Evolutionary conservation across 768 basidiomycete species (phyloP).

Genomic region (Mycena pura): DNA sequence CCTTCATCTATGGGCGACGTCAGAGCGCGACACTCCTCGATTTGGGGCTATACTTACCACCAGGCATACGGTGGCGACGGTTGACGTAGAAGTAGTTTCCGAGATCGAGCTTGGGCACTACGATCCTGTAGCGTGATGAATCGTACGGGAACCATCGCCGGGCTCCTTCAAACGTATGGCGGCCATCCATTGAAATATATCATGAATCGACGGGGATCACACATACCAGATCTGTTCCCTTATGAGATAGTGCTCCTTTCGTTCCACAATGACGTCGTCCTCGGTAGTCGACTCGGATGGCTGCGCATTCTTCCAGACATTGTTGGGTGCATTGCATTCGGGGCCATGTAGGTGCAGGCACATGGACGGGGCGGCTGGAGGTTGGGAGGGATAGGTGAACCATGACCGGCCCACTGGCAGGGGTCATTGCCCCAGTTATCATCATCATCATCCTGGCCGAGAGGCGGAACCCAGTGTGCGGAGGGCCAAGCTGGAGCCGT

Average conservation of each 20-base stretch:
- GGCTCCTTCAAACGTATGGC: neutral
- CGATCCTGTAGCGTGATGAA: constrained; percentile 15
- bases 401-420: neutral
- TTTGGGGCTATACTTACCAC: neutral
- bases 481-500: no score
- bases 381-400: neutral
- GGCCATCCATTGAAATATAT: neutral
- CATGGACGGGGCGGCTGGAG: neutral
- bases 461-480: no score
- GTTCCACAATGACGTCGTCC: constrained; percentile 15
- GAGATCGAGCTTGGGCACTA: constrained; percentile 18
- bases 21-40: neutral
- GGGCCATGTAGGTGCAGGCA: neutral
- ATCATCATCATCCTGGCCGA: no score
- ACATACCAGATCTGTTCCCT: constrained; percentile 14
- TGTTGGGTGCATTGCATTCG: neutral
- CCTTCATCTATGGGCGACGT: constrained; percentile 17
- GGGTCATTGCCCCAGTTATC: neutral
- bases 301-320: neutral
- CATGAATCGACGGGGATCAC: neutral
- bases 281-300: constrained; percentile 3
- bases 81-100: constrained; percentile 32
- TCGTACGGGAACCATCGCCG: constrained; percentile 29
- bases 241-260: constrained; percentile 18
- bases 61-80: constrained; percentile 5